Evolutionary conservation across 2,329 filamentous ascomycete species (phyloP).

Genomic region (Penicillium sp.): DNA sequence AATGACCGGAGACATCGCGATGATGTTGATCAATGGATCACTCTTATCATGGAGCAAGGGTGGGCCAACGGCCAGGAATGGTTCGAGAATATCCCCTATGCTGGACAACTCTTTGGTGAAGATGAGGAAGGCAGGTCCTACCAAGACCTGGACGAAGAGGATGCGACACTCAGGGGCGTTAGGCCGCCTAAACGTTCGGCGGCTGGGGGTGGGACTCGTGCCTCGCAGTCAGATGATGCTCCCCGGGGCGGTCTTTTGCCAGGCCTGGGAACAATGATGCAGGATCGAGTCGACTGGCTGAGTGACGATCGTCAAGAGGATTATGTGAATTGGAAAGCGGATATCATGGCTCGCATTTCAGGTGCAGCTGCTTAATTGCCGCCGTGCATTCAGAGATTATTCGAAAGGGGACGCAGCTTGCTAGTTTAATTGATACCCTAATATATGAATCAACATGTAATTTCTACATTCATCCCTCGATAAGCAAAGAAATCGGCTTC

Average conservation of each 20-base stretch:
- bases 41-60: slow-evolving; percentile 49
- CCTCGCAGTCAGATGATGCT: slow-evolving; percentile 11
- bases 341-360: slow-evolving; percentile 38
- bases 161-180: slow-evolving; percentile 18
- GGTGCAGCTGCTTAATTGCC: slow-evolving; percentile 15
- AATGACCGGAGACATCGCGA: slow-evolving; percentile 40
- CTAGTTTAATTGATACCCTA: slow-evolving; percentile 21
- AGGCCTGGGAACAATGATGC: slow-evolving; percentile 51
- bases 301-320: slow-evolving; percentile 43
- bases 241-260: slow-evolving; percentile 40
- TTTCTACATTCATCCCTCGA: neutral
- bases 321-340: slow-evolving; percentile 44
- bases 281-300: slow-evolving; percentile 46
- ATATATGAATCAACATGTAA: slow-evolving; percentile 1
- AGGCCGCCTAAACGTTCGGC: slow-evolving; percentile 26
- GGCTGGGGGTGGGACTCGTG: slow-evolving; percentile 8
- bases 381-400: neutral
- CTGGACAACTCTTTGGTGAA: slow-evolving; percentile 34
- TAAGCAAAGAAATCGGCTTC: neutral
- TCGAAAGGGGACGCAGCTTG: slow-evolving; percentile 1
- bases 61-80: slow-evolving; percentile 62
- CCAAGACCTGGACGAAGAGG: slow-evolving; percentile 34
- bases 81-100: slow-evolving; percentile 57
- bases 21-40: slow-evolving; percentile 62
- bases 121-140: slow-evolving; percentile 33